Conservation (phyloP, 2,329 filamentous ascomycete genomes). For the Xylariaceae sp. region DNA sequence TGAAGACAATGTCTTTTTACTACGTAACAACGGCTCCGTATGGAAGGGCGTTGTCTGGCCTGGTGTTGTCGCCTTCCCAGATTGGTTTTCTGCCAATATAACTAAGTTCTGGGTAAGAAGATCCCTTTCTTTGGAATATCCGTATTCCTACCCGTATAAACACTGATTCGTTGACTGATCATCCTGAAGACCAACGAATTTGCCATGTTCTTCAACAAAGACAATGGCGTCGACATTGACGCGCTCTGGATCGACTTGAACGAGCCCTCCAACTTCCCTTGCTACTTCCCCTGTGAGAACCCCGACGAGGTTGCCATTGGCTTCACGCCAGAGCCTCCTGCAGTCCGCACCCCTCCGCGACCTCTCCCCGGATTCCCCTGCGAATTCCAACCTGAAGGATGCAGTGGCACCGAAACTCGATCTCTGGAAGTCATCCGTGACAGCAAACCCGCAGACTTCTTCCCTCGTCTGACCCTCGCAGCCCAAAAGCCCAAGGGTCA, state of each 20-base stretch:
- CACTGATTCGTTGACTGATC: too few species aligned
- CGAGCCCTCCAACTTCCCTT: conserved; percentile 56
- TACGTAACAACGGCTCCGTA: conserved; percentile 60
- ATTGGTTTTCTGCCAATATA: conserved; percentile 75
- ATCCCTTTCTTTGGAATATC: too few species aligned
- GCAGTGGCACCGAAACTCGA: conserved; percentile 39
- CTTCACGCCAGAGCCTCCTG: conserved; percentile 67
- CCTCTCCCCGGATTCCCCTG: conserved; percentile 72
- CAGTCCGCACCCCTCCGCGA: conserved; percentile 68
- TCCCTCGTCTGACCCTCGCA: conserved; percentile 28
- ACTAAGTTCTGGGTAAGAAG: conserved; percentile 62
- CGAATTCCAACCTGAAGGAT: conserved; percentile 67
- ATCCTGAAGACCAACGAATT: conserved; percentile 67
- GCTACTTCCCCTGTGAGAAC: conserved; percentile 62
- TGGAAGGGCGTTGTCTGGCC: conserved; percentile 78
- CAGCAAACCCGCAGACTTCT: conserved; percentile 39
- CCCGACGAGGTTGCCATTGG: conserved; percentile 48
- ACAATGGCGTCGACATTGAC: conserved; percentile 75
- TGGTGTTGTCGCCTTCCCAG: conserved; percentile 73
- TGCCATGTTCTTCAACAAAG: conserved; percentile 65
- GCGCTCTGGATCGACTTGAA: conserved; percentile 81
- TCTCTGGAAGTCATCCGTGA: conserved; percentile 33
- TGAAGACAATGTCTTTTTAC: conserved; percentile 54
- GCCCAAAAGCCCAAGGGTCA: conserved; percentile 44
- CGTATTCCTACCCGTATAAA: too few species aligned